Base-by-base conservation (phyloP, 2,329 filamentous ascomycete genomes). In the Chalaropsis thielavioides region DNA sequence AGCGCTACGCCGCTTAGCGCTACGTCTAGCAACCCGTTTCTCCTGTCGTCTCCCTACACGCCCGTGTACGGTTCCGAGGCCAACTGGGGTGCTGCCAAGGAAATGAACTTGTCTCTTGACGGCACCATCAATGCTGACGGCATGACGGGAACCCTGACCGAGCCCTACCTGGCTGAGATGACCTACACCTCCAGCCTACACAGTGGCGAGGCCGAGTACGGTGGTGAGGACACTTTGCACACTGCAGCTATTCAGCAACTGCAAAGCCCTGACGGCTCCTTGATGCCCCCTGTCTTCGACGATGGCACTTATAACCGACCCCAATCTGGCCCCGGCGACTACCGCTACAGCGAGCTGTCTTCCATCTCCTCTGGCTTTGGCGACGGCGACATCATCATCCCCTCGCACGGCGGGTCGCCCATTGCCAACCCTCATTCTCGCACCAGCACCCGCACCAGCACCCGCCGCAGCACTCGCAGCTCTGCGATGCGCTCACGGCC, bases 351-450 rank as follows among this genome's bases (percentile, higher is more conserved):
- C n/a, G 66, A 67, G 72, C 72, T 84, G 40, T 85, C 83, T 0
- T 86, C 83, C 0, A 74, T 86, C 3, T 86, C 83, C 0, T 86
- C 84, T 0, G 83, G 83, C 6, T 86, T 86, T 68, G 83, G 83
- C 19, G 83, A 86, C 69, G 81, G 79, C 27, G 81, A 84, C 56
- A 82, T 85, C 35, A 77, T 82, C 40, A 72, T 81, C 31, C 76
- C 76, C 5, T 73, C 72, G 35, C 54, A 54, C 17, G 63, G 35
- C 68, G 73, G 65, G 64, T 70, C 63, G 61, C 69, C 64, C 46
- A 64, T 54, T 31, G 56, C 68, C 43, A 64, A 69, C 31, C 67
- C 69, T 43, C 62, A 63, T 46, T 40, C 62, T 27, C 63, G 67
- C 51, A 61, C 61, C 65, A 60, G 66, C 60, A 35, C 62, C 62